These are phyloP conservation scores for Eutrema salsugineum DNA, from an alignment of 441 rosid genomes.

Conservation along the genomic window DNA sequence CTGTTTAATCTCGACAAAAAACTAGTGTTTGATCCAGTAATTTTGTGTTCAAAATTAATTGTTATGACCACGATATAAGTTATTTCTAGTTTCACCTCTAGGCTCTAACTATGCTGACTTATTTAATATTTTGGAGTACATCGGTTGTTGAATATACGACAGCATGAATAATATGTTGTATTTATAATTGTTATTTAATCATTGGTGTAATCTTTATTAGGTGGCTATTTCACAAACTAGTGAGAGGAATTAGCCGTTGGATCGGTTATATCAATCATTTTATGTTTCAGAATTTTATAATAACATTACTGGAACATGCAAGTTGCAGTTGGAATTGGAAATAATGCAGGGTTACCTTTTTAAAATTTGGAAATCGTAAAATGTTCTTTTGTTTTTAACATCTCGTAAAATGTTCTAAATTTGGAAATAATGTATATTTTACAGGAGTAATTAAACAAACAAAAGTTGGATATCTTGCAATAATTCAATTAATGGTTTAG, in stretches of 20 bases:
- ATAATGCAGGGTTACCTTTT: constrained; percentile 11
- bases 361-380: neutral
- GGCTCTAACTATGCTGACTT: too few species aligned
- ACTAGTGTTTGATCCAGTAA: too few species aligned
- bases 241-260: constrained; percentile 22
- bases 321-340: constrained; percentile 23
- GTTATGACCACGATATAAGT: too few species aligned
- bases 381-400: too few species aligned
- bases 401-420: neutral
- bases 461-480: neutral
- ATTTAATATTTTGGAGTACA: neutral
- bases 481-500: neutral
- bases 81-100: too few species aligned
- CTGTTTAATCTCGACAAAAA: too few species aligned
- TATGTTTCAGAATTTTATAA: neutral
- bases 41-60: too few species aligned
- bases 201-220: constrained; percentile 19
- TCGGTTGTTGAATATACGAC: constrained; percentile 8
- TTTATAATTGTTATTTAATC: neutral
- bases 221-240: constrained; percentile 4
- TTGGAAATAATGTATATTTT: neutral
- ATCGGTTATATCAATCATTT: constrained; percentile 16
- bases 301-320: neutral
- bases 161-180: neutral
- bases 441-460: neutral